Evolutionary conservation across 805 yeast genomes (phyloP).

Genomic region (Ogataea pignaliae): DNA sequence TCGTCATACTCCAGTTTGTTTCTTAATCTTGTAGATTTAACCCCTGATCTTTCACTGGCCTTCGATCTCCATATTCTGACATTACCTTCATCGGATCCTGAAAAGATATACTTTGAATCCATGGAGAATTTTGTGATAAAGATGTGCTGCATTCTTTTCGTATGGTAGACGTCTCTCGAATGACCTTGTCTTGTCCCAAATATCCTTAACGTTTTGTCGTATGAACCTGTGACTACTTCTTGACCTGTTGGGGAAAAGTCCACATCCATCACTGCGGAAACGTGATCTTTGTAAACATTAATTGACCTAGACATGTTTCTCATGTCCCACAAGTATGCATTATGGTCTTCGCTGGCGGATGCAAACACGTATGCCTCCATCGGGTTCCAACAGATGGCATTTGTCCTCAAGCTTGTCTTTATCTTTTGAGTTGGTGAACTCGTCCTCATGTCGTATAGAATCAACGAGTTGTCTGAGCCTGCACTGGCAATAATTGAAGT

Average conservation of each 20-base stretch:
- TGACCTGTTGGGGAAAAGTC: conserved; percentile 97
- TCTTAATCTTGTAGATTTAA: conserved; percentile 76
- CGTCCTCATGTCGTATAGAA: conserved; percentile 86
- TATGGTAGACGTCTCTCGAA: conserved; percentile 91
- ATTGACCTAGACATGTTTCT: conserved; percentile 77
- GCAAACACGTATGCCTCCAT: conserved; percentile 96
- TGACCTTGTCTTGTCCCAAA: conserved; percentile 73
- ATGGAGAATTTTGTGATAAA: conserved; percentile 79
- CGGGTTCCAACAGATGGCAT: conserved; percentile 93
- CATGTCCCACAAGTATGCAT: conserved; percentile 94
- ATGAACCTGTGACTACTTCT: conserved; percentile 91
- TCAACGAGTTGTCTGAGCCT: conserved; percentile 86
- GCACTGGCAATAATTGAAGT: conserved; percentile 85
- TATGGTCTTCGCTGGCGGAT: conserved; percentile 91
- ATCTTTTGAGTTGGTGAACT: conserved; percentile 90
- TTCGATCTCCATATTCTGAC: conserved; percentile 88
- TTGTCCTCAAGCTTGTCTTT: conserved; percentile 75
- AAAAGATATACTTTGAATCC: conserved; percentile 81
- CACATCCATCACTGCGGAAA: conserved; percentile 89
- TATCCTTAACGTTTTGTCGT: conserved; percentile 87
- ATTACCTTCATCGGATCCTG: conserved; percentile 96
- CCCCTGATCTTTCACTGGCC: conserved; percentile 79
- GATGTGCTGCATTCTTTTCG: conserved; percentile 96
- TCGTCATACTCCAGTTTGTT: conserved; percentile 84
- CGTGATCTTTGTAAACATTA: conserved; percentile 91